Evolutionary conservation across 495 filamentous ascomycete species (phyloP).

Genomic region (Lophium mytilinum): DNA sequence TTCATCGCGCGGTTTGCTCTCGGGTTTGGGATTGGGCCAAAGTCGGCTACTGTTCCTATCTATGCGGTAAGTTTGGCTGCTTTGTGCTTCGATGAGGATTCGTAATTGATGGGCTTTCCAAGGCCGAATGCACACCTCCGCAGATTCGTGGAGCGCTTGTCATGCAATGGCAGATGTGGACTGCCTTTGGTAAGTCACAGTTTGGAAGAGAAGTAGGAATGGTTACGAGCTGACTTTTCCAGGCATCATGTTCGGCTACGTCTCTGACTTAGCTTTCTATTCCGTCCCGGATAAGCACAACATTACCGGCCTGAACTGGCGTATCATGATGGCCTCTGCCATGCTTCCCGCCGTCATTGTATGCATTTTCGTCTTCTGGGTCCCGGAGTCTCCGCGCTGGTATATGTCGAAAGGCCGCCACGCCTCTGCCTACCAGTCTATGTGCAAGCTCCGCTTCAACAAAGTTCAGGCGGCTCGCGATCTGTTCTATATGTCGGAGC

Average conservation of each 20-base stretch:
- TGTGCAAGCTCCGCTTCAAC: conserved; percentile 57
- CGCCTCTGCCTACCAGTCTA: conserved; percentile 53
- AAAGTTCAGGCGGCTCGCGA: conserved; percentile 76
- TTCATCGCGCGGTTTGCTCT: conserved; percentile 30
- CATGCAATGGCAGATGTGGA: conserved; percentile 72
- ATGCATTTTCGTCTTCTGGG: conserved; percentile 59
- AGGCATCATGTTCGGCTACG: conserved; percentile 72
- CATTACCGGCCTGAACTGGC: conserved; percentile 67
- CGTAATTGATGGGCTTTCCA: too few species aligned
- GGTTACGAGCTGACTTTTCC: neutral
- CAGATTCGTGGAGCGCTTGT: conserved; percentile 67
- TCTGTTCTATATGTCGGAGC: conserved; percentile 69
- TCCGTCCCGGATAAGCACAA: conserved; percentile 45
- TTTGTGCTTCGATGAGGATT: too few species aligned
- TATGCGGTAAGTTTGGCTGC: conserved; percentile 45
- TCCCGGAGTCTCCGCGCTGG: conserved; percentile 72
- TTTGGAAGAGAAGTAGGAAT: neutral
- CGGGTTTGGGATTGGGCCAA: conserved; percentile 68
- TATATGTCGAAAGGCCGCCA: conserved; percentile 60
- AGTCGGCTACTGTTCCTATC: conserved; percentile 70
- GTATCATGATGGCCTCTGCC: conserved; percentile 75
- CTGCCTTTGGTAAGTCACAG: conserved; percentile 47
- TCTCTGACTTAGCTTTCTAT: conserved; percentile 65
- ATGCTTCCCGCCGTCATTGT: conserved; percentile 67
- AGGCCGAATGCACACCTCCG: conserved; percentile 59